These are phyloP conservation scores for Meyerozyma smithsonii DNA, from an alignment of 1,139 yeast species.

Conservation along the genomic window DNA sequence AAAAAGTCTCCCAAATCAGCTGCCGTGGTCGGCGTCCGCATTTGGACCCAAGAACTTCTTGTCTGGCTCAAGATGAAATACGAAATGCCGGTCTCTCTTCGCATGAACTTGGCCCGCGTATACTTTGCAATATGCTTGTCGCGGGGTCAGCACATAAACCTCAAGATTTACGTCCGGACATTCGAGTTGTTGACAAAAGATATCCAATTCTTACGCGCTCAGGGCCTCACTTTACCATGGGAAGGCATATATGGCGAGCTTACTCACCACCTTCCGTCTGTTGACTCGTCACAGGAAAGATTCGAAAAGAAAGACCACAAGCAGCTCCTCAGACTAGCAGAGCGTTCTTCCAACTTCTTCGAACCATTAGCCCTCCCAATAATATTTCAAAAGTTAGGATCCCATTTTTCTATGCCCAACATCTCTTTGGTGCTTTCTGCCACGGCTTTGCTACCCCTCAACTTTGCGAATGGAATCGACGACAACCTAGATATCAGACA, in stretches of 20 bases:
- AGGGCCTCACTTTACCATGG: slow-evolving; percentile 51
- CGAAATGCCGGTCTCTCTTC: slow-evolving; percentile 66
- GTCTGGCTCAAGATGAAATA: slow-evolving; percentile 80
- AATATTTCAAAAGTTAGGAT: slow-evolving; percentile 33
- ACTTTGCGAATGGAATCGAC: slow-evolving; percentile 20
- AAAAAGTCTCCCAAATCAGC: slow-evolving; percentile 65
- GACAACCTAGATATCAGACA: slow-evolving; percentile 42
- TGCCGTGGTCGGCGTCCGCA: slow-evolving; percentile 68
- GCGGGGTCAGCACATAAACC: slow-evolving; percentile 67
- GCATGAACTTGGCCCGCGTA: slow-evolving; percentile 61
- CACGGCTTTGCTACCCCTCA: slow-evolving; percentile 50
- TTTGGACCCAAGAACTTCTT: slow-evolving; percentile 85
- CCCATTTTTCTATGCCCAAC: slow-evolving; percentile 54
- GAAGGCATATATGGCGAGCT: slow-evolving; percentile 39
- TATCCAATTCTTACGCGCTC: slow-evolving; percentile 29
- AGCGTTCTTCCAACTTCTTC: slow-evolving; percentile 45
- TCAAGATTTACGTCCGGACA: slow-evolving; percentile 60
- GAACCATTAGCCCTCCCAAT: slow-evolving; percentile 31
- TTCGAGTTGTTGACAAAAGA: slow-evolving; percentile 57
- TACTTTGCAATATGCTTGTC: slow-evolving; percentile 71
- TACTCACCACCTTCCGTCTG: slow-evolving; percentile 27
- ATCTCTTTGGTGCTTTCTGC: slow-evolving; percentile 57
- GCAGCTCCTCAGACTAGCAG: slow-evolving; percentile 41
- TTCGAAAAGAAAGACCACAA: slow-evolving; percentile 41
- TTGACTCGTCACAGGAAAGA: slow-evolving; percentile 26